Evolutionary conservation across 2,329 filamentous ascomycete species (phyloP).

Genomic region (Hortaea sp.): DNA sequence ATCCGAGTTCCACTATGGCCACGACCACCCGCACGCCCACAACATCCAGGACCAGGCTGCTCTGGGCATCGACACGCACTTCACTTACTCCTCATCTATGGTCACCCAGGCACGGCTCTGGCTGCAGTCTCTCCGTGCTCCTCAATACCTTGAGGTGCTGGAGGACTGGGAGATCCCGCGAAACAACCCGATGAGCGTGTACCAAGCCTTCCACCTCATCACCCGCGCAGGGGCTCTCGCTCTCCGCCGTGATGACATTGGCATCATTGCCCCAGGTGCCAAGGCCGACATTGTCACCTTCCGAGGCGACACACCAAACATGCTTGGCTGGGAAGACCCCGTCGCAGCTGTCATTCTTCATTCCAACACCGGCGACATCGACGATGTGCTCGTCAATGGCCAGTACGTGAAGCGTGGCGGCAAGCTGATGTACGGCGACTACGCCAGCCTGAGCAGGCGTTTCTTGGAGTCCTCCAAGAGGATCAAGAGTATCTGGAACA

Average conservation of each 20-base stretch:
- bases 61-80: conserved; percentile 13
- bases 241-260: conserved; percentile 25
- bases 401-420: conserved; percentile 29
- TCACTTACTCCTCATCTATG: conserved; percentile 13
- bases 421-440: conserved; percentile 17
- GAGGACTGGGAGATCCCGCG: too few species aligned
- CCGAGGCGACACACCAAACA: conserved; percentile 30
- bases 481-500: too few species aligned
- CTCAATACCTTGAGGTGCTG: too few species aligned
- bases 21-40: conserved; percentile 33
- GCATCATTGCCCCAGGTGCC: conserved; percentile 37
- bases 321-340: conserved; percentile 35
- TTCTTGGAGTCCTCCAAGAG: too few species aligned
- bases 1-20: conserved; percentile 51
- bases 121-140: conserved; percentile 31
- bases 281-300: conserved; percentile 42
- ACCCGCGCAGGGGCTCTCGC: conserved; percentile 45
- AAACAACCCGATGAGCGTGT: too few species aligned
- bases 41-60: conserved; percentile 40
- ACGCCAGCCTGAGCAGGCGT: too few species aligned
- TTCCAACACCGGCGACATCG: conserved; percentile 31
- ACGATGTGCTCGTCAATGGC: conserved; percentile 36
- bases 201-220: conserved; percentile 47
- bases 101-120: conserved; percentile 45
- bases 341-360: conserved; percentile 36